These are phyloP conservation scores for Fonsecaea nubica DNA, from an alignment of 2,329 filamentous ascomycete genomes.

Conservation along the genomic window DNA sequence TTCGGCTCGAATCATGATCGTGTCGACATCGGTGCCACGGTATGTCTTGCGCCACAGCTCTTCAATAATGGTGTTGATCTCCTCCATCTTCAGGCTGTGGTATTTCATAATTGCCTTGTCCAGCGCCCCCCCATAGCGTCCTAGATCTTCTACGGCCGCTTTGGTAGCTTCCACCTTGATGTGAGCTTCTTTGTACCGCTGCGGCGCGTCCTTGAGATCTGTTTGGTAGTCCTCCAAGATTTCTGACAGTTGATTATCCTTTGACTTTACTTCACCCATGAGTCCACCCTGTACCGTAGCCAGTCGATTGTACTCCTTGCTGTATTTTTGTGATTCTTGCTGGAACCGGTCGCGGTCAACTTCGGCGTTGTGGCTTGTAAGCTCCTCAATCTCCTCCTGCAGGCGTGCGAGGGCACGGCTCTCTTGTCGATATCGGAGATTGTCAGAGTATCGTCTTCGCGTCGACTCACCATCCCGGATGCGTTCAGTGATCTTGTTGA, in stretches of 20 bases:
- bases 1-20: conserved; percentile 92
- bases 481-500: conserved; percentile 79
- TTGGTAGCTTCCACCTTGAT: conserved; percentile 91
- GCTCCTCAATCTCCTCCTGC: conserved; percentile 70
- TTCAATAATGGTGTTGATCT: conserved; percentile 92
- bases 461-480: conserved; percentile 80
- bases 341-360: conserved; percentile 80
- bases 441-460: conserved; percentile 86
- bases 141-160: conserved; percentile 88
- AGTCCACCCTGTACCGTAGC: conserved; percentile 75
- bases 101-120: conserved; percentile 98
- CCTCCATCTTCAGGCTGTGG: conserved; percentile 95
- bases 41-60: conserved; percentile 98
- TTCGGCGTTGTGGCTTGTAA: conserved; percentile 80
- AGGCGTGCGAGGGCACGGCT: conserved; percentile 72
- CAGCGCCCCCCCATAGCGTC: conserved; percentile 79
- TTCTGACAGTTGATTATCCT: conserved; percentile 78
- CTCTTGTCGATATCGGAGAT: conserved; percentile 82
- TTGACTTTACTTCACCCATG: conserved; percentile 79
- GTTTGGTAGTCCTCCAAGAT: conserved; percentile 80
- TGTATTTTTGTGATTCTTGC: conserved; percentile 70
- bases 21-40: conserved; percentile 95
- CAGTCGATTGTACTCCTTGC: conserved; percentile 71
- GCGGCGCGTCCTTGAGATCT: conserved; percentile 82
- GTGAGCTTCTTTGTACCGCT: conserved; percentile 83